Evolutionary conservation across 495 filamentous ascomycete species (phyloP), one percentile per base, ranked within the genome.

Genomic region (Aspergillus cristatus): DNA sequence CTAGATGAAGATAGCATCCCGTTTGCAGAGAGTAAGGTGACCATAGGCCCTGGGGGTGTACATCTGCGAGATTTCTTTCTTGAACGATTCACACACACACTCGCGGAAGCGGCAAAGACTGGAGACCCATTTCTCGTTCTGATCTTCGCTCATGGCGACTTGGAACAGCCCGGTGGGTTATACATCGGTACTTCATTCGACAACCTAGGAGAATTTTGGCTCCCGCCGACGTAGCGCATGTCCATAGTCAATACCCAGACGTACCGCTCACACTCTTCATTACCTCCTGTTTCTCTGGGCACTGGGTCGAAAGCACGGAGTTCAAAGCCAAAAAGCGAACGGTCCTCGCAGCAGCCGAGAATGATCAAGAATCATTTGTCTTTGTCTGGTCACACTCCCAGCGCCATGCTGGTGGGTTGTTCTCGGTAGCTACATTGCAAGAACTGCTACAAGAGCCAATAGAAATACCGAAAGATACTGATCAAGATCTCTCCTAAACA

Each of bases 111-210:
- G 17, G 34, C 18, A 3, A 22, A 28, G 18, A 30, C 5, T 31
- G 26, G 26, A 32, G 38, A 46, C 14, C 35, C 10, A 5, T 38
- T 46, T 11, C 30, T 46, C 1, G 34, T 46, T 7, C 40, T 46
- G 38, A 34, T 42, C 3, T 46, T 46, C 17, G 18, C 38, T 3
- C 43, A 41, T 30, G 43, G 43, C 11, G 43, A 41, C 20, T 46
- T 37, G 20, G 41, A 44, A 3, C 22, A 38, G 6, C 7, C 35
- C 2, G 29, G 34, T 15, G 43, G 43, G 7, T 28, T 46, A 8
- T n/a, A n/a, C 6, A 15, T 38, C 16, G 34, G 38, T 14, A 30
- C 28, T 6, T 6, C 28, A 12, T 12, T 4, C 13, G 13, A 4
- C 28, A 30, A 4, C 10, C 4, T 4, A 30, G 5, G 13, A n/a